phyloP scores from a whole-genome alignment of 441 rosid genomes.

The Viola pubescens region DNA sequence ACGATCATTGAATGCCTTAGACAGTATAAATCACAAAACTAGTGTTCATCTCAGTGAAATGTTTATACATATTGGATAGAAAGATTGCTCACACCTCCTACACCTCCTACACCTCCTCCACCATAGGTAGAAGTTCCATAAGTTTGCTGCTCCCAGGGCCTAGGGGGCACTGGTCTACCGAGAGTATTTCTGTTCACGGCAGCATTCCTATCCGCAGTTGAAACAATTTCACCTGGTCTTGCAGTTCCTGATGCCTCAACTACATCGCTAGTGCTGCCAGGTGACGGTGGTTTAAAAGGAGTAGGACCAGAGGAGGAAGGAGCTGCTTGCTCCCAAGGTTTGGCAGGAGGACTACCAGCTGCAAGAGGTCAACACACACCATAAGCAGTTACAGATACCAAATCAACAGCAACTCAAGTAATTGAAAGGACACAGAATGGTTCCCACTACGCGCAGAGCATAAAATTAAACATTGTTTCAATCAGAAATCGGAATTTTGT shows the following conservation, averaged over 20 bases:
- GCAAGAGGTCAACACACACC: constrained; percentile 4
- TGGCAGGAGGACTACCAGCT: constrained; percentile 64
- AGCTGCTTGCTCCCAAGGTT: constrained; percentile 92
- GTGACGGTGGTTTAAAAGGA: constrained; percentile 86
- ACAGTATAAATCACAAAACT: too few relatives aligned
- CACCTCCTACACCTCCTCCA: too few relatives aligned
- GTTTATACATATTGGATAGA: too few relatives aligned
- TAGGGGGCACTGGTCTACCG: constrained; percentile 65
- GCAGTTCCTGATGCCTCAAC: constrained; percentile 97
- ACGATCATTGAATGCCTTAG: too few relatives aligned
- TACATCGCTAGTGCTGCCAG: constrained; percentile 79
- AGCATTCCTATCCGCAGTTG: constrained; percentile 36
- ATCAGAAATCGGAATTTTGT: too few relatives aligned
- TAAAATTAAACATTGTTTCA: too few relatives aligned
- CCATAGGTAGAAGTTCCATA: constrained; percentile 24
- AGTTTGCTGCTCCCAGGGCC: constrained; percentile 89
- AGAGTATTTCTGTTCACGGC: constrained; percentile 39
- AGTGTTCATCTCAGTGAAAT: too few relatives aligned
- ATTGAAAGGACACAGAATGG: neutral
- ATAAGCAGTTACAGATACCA: neutral
- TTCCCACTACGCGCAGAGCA: too few relatives aligned
- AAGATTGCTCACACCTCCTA: too few relatives aligned
- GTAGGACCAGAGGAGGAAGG: constrained; percentile 54
- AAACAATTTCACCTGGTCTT: constrained; percentile 70
- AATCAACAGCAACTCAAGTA: neutral